Percentiles rank a stretch among this genome's conserved stretches.
phyloP scores from a whole-genome alignment of 2,329 filamentous ascomycete genomes.

The Pseudopithomyces maydicus region DNA sequence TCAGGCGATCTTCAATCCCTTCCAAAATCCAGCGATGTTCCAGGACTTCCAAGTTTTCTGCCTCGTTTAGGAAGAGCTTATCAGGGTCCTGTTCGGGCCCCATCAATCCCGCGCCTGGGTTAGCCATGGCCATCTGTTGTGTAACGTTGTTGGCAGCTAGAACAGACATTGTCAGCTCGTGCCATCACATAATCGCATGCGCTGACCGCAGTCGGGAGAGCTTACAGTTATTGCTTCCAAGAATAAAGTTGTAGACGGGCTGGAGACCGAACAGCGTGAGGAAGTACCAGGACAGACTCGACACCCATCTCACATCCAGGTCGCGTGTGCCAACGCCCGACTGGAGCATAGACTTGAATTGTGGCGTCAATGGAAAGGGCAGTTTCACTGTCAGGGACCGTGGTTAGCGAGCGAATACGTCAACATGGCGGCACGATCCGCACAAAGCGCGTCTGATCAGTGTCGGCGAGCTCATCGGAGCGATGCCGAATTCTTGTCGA shows the following conservation, averaged over 20 bases:
- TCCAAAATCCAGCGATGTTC: constrained; percentile 93
- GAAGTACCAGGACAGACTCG: constrained; percentile 98
- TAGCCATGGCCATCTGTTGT: constrained; percentile 80
- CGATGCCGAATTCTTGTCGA: background rate
- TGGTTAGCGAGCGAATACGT: constrained; percentile 19
- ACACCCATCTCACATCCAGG: constrained; percentile 98
- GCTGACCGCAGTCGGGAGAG: constrained; percentile 17
- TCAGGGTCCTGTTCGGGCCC: constrained; percentile 92
- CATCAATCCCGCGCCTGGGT: constrained; percentile 78
- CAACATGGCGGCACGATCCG: background rate
- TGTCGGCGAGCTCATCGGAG: background rate
- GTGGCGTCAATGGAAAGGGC: constrained; percentile 94
- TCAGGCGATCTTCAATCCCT: constrained; percentile 81
- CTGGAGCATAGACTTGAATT: constrained; percentile 99
- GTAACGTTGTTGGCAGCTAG: constrained; percentile 88
- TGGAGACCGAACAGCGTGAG: constrained; percentile 95
- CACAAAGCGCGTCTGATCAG: background rate
- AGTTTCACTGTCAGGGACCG: constrained; percentile 73
- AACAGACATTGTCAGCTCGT: constrained; percentile 34
- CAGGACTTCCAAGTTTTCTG: constrained; percentile 92
- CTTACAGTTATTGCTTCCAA: constrained; percentile 94
- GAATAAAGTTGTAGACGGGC: constrained; percentile 94
- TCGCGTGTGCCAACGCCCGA: constrained; percentile 94
- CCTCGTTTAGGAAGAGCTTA: constrained; percentile 91
- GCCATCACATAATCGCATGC: background rate